Percentiles rank a stretch among this genome's conserved stretches.
phyloP scores from a whole-genome alignment of 768 basidiomycete genomes.

The Tylopilus subfusipes region DNA sequence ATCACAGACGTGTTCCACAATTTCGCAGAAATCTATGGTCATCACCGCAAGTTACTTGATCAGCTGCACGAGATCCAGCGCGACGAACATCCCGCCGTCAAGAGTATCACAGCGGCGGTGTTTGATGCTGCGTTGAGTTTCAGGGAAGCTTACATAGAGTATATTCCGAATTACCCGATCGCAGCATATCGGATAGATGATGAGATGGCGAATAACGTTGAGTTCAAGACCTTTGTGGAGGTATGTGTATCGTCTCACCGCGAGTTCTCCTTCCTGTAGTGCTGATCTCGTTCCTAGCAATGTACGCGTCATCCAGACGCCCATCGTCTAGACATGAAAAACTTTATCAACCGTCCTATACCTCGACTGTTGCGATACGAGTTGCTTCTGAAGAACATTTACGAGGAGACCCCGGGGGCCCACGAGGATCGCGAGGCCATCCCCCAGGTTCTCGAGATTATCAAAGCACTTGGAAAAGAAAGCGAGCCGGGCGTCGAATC shows the following conservation, averaged over 20 bases:
- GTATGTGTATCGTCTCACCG: conserved; percentile 38
- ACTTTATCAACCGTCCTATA: conserved; percentile 89
- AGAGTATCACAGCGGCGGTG: conserved; percentile 77
- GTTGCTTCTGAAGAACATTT: conserved; percentile 74
- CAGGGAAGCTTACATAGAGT: conserved; percentile 89
- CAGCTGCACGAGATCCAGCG: conserved; percentile 83
- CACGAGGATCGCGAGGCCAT: conserved; percentile 84
- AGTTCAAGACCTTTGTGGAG: conserved; percentile 81
- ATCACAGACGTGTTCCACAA: conserved; percentile 90
- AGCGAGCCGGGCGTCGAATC: conserved; percentile 83
- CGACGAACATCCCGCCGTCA: conserved; percentile 79
- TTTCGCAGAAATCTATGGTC: conserved; percentile 65
- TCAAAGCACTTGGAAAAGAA: conserved; percentile 82
- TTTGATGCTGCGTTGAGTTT: conserved; percentile 91
- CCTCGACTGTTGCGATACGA: conserved; percentile 87
- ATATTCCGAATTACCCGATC: conserved; percentile 89
- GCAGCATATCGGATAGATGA: conserved; percentile 86
- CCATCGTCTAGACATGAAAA: conserved; percentile 85
- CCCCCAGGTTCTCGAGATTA: conserved; percentile 81
- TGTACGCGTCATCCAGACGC: conserved; percentile 68
- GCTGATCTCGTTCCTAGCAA: conserved; percentile 30
- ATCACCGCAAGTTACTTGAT: conserved; percentile 75
- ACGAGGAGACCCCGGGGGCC: conserved; percentile 66
- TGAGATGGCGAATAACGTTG: conserved; percentile 76
- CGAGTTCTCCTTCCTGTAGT: background rate